Base-by-base conservation (phyloP, 352 stramenopile species). In the Phytophthora pinifolia region DNA sequence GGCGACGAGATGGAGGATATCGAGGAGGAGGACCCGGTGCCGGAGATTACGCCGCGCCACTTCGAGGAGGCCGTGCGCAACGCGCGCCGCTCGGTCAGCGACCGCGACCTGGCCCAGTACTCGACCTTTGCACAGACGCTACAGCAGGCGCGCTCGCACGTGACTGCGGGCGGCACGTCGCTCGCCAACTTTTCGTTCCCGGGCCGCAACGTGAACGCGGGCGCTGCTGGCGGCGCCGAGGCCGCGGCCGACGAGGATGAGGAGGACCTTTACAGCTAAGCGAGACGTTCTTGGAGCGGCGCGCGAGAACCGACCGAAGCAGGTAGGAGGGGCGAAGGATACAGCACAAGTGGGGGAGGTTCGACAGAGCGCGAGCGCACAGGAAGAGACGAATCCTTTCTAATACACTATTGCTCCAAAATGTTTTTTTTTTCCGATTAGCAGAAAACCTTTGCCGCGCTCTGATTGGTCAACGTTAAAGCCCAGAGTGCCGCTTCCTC, bases 41-140 rank as follows among this genome's bases (percentile, higher is more conserved):
- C 95, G 10, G 96, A 99, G 68, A 96, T 96, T 71, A 94, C 83
- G 58, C 65, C 74, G 46, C 83, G 83, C 58, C 97, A 99, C 79
- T 99, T 99, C 72, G 97, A 99, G 80, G 77, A 97, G 50, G 97
- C 97, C 49, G 97, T 99, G 46, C 88, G 97, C 61, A 96, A 98
- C 54, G 96, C 97, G 17, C 89, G 97, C 70, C 92, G 97, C 51
- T 99, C 96, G 31, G 97, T 99, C 7, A 98, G 89, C 27, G 97
- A 99, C 81, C 84, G 94, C 39, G 97, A 99, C 72, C 78, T 99
- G 45, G 88, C 92, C 18, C 97, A 91, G 65, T 92, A 92, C 70
- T 90, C 81, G 51, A 92, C 83, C 18, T 93, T 91, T 52, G 81
- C 82, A 54, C 83, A 92, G 69, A 96, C 93, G 35, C 86, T 99